Percentiles rank a stretch among this genome's conserved stretches.
Evolutionary conservation across 75 land plant genomes (phyloP).

Genomic region (Azolla pinnata): DNA sequence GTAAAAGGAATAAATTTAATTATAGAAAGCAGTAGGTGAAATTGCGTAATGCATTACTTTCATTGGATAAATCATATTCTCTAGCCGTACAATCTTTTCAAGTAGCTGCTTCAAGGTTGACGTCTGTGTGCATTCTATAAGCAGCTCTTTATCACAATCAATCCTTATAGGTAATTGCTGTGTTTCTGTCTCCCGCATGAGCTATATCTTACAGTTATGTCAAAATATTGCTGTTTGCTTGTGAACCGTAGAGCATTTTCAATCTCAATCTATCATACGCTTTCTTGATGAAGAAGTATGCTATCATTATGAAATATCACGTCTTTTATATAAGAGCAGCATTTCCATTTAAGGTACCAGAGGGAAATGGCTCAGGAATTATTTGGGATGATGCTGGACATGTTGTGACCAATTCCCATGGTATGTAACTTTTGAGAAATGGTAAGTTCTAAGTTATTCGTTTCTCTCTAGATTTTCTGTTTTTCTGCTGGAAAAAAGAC

Average conservation of each 20-base stretch:
- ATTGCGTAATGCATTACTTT: too few relatives aligned
- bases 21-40: too few relatives aligned
- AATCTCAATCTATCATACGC: neutral
- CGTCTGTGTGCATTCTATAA: too few relatives aligned
- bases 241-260: neutral
- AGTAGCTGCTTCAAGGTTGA: too few relatives aligned
- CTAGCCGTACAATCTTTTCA: too few relatives aligned
- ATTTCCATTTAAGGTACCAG: slow-evolving; percentile 51
- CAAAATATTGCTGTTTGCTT: neutral
- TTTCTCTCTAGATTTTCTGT: too few relatives aligned
- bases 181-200: neutral
- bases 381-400: slow-evolving; percentile 89
- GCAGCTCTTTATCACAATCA: too few relatives aligned
- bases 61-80: too few relatives aligned
- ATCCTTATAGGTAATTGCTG: too few relatives aligned
- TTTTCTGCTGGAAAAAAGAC: too few relatives aligned
- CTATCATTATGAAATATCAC: neutral
- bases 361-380: slow-evolving; percentile 96
- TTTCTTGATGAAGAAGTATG: neutral
- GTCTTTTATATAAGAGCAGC: neutral
- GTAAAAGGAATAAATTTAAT: too few relatives aligned
- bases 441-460: too few relatives aligned
- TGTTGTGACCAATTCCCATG: slow-evolving; percentile 89
- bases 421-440: slow-evolving; percentile 37
- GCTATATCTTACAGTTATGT: neutral